Evolutionary conservation across 768 basidiomycete genomes (phyloP), one percentile per base, ranked within the genome.

Genomic region (Stropharia rugosoannulata): DNA sequence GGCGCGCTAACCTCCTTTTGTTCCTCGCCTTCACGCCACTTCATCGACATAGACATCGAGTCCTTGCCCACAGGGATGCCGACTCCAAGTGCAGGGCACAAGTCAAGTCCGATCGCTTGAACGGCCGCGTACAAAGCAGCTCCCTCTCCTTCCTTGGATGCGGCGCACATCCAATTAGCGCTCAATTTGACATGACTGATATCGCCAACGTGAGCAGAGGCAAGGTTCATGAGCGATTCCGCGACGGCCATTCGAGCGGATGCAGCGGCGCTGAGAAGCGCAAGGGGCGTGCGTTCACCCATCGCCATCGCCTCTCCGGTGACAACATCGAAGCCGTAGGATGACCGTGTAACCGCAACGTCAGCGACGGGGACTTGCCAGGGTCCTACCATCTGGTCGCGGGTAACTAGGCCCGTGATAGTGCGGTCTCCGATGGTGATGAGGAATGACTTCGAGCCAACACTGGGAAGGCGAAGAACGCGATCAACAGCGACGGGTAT

Each of bases 11-110:
- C 90, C 64, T 95, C 88, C 57, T 86, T 86, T 64, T 84, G 75
- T 59, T 86, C 82, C 22, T 73, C 76, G 4, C 75, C 82, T 44
- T 86, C 80, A 49, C 74, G 76, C 73, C 97, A 99, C 64, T 86
- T 89, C 95, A 98, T 99, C 57, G 92, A 88, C 97, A 98, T 99
- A 16, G 93, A 95, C 97, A 99, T 98, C 11, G 95, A 98, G 68
- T 99, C 97, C 74, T 99, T 99, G 27, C 97, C 97, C n/a, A 99
- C 97, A 0, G 97, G 97, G 41, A 94, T 93, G 7, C 94, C 91
- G 18, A 99, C 76, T 11, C 97, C 95, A 11, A 98, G 80, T 4
- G 83, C 85, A 5, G 97, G 97, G 69, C 97, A 99, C 19, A 99
- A 77, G 52, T 95, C 93, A 79, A 95, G 81, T 10, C 96, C 97